Evolutionary conservation across 495 filamentous ascomycete species (phyloP), one percentile per base, ranked within the genome.

Genomic region (Talaromyces ruber): DNA sequence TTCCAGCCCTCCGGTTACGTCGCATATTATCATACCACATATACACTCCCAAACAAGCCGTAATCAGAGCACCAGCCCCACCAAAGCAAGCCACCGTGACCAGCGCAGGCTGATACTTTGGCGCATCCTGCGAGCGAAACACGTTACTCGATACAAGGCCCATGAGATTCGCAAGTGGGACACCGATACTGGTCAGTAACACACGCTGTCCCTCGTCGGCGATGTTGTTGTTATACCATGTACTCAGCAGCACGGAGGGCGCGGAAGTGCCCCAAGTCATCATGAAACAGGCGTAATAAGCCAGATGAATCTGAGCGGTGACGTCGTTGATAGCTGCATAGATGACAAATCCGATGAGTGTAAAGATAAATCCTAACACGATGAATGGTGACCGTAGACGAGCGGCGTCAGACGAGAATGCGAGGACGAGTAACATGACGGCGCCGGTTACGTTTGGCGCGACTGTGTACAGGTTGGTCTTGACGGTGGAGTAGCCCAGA

Each of bases 141-240:
- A 91, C 86, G 65, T 92, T 90, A 58, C 81, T 85, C 14, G 78
- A 78, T 2, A 92, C 88, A 4, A 93, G 70, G 16, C 89, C 89
- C 89, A 92, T 92, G n/a, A 92, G 73, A 54, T 92, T 92, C 2
- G 89, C 89, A 7, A 91, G 70, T 0, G 89, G 89, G 0, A 92
- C 89, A 3, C 86, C 88, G 34, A 92, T 78, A 59, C 85, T 87
- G 0, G 88, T 92, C 22, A 92, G 72, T 0, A 86, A 78, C 8
- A 92, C 81, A 25, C 90, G 85, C 22, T 83, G 81, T 51, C 86
- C 84, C 72, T 92, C 90, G 64, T 92, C 82, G 1, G 88, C 87
- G 18, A 88, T 81, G 62, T 93, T 93, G 75, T 93, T 93, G 68
- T 89, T 91, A 68, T 89, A 90, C 88, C 85, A 87, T 18, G 71